These are phyloP conservation scores for Globisporangium middletonii DNA, from an alignment of 352 stramenopile genomes.

Conservation along the genomic window DNA sequence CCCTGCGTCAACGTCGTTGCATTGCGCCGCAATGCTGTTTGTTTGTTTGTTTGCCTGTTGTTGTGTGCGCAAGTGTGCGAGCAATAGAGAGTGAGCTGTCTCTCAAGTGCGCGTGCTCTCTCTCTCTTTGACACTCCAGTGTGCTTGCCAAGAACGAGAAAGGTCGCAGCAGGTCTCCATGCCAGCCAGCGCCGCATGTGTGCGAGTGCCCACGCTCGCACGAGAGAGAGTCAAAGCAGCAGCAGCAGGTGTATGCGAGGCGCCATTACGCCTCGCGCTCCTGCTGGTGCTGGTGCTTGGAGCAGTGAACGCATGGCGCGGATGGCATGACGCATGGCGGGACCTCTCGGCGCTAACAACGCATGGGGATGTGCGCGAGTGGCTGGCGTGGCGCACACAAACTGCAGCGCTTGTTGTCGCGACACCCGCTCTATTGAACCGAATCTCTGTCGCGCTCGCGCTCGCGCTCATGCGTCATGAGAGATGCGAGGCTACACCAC, in stretches of 20 bases:
- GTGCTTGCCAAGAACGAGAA: too few species aligned
- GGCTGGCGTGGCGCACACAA: not conserved
- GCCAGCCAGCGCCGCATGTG: too few species aligned
- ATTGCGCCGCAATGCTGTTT: too few species aligned
- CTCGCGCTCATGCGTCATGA: too few species aligned
- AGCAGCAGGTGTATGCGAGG: not conserved
- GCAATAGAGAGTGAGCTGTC: too few species aligned
- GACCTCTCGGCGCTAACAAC: not conserved
- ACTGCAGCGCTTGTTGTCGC: conserved; percentile 3
- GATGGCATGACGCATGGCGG: not conserved
- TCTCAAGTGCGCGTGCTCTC: too few species aligned
- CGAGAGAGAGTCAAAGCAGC: not conserved
- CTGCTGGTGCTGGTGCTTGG: not conserved
- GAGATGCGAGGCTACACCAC: too few species aligned
- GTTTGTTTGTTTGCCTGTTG: too few species aligned
- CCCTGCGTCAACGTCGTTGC: not conserved
- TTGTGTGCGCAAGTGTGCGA: too few species aligned
- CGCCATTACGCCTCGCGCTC: not conserved
- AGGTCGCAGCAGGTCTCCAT: too few species aligned
- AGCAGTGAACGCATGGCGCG: not conserved
- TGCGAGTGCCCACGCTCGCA: too few species aligned
- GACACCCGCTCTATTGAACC: not conserved
- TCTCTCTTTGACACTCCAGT: too few species aligned
- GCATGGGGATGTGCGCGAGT: not conserved
- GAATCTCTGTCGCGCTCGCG: conserved; percentile 1